phyloP scores from a whole-genome alignment of 345 rosid species.

The Theobroma cacao region DNA sequence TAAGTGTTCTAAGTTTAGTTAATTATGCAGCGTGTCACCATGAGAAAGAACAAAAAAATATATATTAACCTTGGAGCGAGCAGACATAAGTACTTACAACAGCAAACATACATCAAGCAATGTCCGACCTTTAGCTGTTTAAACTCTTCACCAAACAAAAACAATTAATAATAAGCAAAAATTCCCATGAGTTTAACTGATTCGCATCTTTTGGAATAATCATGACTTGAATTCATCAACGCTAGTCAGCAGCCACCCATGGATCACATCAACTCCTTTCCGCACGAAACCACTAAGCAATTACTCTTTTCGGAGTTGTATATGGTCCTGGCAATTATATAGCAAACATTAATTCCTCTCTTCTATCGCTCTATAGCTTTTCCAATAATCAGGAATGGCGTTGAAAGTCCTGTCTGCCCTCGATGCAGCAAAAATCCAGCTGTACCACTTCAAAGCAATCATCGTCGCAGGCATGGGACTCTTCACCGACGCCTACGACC shows the following conservation, averaged over 20 bases:
- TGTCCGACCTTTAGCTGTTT: neutral
- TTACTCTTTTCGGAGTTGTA: neutral
- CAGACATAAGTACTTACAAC: no score
- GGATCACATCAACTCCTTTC: neutral
- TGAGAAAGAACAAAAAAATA: no score
- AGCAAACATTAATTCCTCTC: neutral
- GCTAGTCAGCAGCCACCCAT: neutral
- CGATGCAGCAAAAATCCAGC: conserved; percentile 47
- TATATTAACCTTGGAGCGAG: no score
- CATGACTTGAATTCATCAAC: neutral
- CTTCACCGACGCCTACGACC: conserved; percentile 62
- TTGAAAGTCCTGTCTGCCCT: conserved; percentile 39
- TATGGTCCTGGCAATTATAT: neutral
- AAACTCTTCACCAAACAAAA: neutral
- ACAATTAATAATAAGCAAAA: neutral
- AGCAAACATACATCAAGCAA: neutral
- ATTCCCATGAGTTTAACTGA: neutral
- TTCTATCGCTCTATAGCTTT: neutral
- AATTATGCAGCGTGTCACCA: no score
- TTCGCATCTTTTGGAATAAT: conserved; percentile 5
- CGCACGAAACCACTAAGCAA: neutral
- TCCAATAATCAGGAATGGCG: neutral
- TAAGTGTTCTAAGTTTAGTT: no score
- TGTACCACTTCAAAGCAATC: conserved; percentile 62
- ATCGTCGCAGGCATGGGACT: conserved; percentile 67